Evolutionary conservation across 805 yeast species (phyloP).

Genomic region (Ogataea parapolymorpha): DNA sequence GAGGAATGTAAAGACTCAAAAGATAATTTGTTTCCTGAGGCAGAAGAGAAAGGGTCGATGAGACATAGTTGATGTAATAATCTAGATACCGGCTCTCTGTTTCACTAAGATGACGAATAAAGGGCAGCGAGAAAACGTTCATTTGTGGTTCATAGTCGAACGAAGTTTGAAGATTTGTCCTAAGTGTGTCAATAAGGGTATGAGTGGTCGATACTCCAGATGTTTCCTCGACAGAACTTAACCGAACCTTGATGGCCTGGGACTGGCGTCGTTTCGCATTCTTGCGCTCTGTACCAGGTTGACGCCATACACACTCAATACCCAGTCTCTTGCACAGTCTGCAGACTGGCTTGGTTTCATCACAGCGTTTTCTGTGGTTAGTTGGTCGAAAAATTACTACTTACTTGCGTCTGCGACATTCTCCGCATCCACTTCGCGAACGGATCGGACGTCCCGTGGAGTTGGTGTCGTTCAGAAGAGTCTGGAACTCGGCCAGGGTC

Average conservation of each 20-base stretch:
- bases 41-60: conserved; percentile 49
- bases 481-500: neutral
- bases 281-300: conserved; percentile 10
- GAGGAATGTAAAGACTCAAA: conserved; percentile 47
- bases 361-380: conserved; percentile 40
- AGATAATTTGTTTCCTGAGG: conserved; percentile 47
- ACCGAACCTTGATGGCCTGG: neutral
- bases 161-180: neutral
- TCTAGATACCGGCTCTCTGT: conserved; percentile 35
- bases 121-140: conserved; percentile 11
- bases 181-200: neutral
- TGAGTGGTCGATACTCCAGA: neutral
- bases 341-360: conserved; percentile 41
- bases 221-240: neutral
- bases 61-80: conserved; percentile 43
- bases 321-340: conserved; percentile 35
- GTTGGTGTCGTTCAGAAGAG: conserved; percentile 8
- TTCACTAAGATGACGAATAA: conserved; percentile 8
- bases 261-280: neutral
- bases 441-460: conserved; percentile 14
- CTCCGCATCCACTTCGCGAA: conserved; percentile 19
- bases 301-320: conserved; percentile 27
- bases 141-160: neutral
- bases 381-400: conserved; percentile 3
- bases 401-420: conserved; percentile 19